A percentile compares a stretch with the other conserved stretches of the same genome.
These are phyloP conservation scores for Plenodomus tracheiphilus DNA, from an alignment of 2,329 filamentous ascomycete genomes.

Conservation along the genomic window DNA sequence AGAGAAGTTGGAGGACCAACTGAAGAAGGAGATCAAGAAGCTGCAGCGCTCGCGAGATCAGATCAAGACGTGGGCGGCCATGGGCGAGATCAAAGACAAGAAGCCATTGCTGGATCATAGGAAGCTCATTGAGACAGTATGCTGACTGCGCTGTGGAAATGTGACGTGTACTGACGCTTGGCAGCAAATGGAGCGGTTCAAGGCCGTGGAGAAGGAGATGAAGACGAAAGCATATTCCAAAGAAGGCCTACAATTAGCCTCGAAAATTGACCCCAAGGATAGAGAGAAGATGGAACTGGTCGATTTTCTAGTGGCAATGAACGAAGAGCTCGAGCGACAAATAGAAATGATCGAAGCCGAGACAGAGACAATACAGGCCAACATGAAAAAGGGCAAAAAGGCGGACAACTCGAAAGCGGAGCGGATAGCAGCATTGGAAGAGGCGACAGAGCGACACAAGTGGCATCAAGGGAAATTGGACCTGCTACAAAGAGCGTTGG, in stretches of 20 bases:
- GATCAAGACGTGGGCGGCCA: conserved; percentile 99
- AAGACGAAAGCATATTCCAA: conserved; percentile 99
- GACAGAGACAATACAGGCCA: conserved; percentile 80
- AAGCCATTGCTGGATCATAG: conserved; percentile 89
- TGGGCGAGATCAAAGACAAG: conserved; percentile 99
- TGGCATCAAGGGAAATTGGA: conserved; percentile 95
- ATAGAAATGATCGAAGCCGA: conserved; percentile 93
- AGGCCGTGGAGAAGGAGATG: conserved; percentile 99
- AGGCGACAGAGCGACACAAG: conserved; percentile 86
- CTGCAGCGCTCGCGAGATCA: conserved; percentile 95
- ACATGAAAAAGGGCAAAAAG: conserved; percentile 93
- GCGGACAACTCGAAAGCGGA: conserved; percentile 78
- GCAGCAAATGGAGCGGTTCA: conserved; percentile 99
- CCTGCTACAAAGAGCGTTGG: conserved; percentile 82
- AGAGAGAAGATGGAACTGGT: conserved; percentile 88
- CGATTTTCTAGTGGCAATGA: conserved; percentile 83
- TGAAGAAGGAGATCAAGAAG: conserved; percentile 99
- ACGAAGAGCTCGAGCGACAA: conserved; percentile 91
- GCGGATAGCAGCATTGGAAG: conserved; percentile 82
- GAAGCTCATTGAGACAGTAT: conserved; percentile 95
- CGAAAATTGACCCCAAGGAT: conserved; percentile 96
- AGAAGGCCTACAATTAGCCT: conserved; percentile 88
- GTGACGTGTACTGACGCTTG: conserved; percentile 39
- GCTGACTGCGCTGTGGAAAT: conserved; percentile 27
- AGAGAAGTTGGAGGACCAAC: conserved; percentile 95